Evolutionary conservation across 2,329 filamentous ascomycete genomes (phyloP), one percentile per base, ranked within the genome.

Genomic region (Orbilia blumenaviensis): DNA sequence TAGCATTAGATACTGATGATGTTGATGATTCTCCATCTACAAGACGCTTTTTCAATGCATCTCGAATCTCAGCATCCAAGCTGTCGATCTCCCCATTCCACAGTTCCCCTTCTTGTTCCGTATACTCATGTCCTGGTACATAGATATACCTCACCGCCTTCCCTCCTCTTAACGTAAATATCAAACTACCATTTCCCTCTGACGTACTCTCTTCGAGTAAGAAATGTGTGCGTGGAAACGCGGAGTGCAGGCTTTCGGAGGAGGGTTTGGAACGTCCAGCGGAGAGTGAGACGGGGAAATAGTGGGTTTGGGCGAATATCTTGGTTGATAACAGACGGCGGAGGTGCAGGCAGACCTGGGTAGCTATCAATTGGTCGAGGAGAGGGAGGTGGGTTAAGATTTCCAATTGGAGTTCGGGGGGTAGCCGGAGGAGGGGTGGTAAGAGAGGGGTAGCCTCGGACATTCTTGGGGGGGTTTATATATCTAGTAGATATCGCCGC

Each of bases 371-470:
- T 50, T 68, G 64, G 64, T 61, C 64, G 29, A 60, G 4, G 52
- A 41, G 36, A 21, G 52, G 25, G 27, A 68, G 18, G 41, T 50
- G 16, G 10, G 41, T 29, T 14, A 68, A 42, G 50, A 68, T 68
- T 41, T 68, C 52, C 6, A 61, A 21, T 29, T 68, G 64, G 10
- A 68, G 52, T 32, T 68, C 64, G 16, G 38, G 38, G 14, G 64
- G 64, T 2, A 68, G 52, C 41, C 34, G 36, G 64, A 60, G 32
- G 64, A 61, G 48, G 21, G 61, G 44, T 23, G 54, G 34, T 23
- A 25, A 32, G 27, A 12, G 27, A n/a, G 9, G 16, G 52, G 23
- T 41, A 16, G 18, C 16, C 18, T 18, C 9, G 34, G 34, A 2
- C 36, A 41, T 41, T 3, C n/a, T n/a, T n/a, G n/a, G n/a, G n/a